phyloP scores from a whole-genome alignment of 441 rosid species.

The Arabidopsis hybrid region DNA sequence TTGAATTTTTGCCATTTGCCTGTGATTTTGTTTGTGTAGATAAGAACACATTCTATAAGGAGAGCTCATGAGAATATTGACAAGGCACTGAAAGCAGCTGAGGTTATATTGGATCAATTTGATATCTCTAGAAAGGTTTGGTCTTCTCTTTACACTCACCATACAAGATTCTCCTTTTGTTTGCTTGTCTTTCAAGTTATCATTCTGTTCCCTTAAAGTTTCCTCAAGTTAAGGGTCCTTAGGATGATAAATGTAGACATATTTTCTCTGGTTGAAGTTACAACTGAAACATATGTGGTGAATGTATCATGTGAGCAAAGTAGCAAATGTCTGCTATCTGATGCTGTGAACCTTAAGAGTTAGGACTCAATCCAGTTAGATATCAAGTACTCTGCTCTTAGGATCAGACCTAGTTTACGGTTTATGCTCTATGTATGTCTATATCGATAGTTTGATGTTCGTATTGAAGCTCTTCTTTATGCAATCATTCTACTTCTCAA shows the following conservation, averaged over 20 bases:
- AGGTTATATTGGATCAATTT: slow-evolving; percentile 75
- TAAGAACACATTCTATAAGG: slow-evolving; percentile 91
- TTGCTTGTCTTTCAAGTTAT: slow-evolving; percentile 44
- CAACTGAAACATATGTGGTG: background rate
- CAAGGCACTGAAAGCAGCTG: slow-evolving; percentile 77
- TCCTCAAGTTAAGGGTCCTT: background rate
- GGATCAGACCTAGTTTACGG: no score
- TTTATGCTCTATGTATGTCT: background rate
- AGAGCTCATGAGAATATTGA: slow-evolving; percentile 93
- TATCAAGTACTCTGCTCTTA: no score
- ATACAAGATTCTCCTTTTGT: background rate
- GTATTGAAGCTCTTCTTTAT: background rate
- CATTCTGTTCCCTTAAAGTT: background rate
- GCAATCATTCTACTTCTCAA: background rate
- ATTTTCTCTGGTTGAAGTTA: background rate
- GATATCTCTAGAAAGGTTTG: slow-evolving; percentile 84
- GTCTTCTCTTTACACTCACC: background rate
- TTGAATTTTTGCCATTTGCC: background rate
- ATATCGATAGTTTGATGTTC: slow-evolving; percentile 7
- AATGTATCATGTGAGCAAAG: background rate
- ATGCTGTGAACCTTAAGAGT: background rate
- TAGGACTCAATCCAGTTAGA: background rate
- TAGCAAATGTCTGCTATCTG: background rate
- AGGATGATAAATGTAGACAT: no score
- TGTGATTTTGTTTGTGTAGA: slow-evolving; percentile 49